Conservation (phyloP, 805 yeast genomes). For the Myxozyma monticola region DNA sequence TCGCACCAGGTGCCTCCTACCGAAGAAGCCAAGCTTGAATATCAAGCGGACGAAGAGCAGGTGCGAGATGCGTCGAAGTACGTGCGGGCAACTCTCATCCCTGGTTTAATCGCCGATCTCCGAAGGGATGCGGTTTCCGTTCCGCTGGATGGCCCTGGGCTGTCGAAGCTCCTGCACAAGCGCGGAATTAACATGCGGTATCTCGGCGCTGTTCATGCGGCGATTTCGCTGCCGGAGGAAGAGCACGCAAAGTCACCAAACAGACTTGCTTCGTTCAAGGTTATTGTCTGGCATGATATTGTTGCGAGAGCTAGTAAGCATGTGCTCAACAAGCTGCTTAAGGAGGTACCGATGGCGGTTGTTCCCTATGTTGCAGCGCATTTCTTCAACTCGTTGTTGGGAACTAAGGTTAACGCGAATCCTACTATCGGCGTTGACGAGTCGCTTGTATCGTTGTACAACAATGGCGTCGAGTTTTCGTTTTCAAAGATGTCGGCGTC, state of each 20-base stretch:
- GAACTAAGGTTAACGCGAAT: conserved; percentile 46
- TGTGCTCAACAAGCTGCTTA: conserved; percentile 54
- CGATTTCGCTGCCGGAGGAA: conserved; percentile 32
- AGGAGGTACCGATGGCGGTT: conserved; percentile 52
- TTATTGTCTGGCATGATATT: conserved; percentile 62
- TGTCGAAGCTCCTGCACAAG: conserved; percentile 67
- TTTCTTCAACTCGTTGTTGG: conserved; percentile 70
- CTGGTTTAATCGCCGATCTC: conserved; percentile 60
- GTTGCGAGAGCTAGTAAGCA: conserved; percentile 80
- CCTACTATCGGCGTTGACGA: conserved; percentile 47
- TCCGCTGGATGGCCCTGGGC: conserved; percentile 81
- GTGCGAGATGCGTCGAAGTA: conserved; percentile 71
- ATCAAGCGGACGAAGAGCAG: conserved; percentile 56
- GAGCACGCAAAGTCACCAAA: conserved; percentile 35
- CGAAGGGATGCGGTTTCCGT: conserved; percentile 50
- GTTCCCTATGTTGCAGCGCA: conserved; percentile 64
- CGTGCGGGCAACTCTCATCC: conserved; percentile 59
- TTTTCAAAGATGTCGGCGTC: conserved; percentile 51
- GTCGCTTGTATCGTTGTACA: conserved; percentile 37
- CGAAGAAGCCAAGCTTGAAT: conserved; percentile 41
- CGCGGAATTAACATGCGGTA: conserved; percentile 88
- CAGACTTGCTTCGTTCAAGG: conserved; percentile 44
- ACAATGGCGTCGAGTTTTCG: conserved; percentile 39
- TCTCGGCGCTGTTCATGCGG: conserved; percentile 51
- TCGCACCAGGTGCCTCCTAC: conserved; percentile 43